Evolutionary conservation across 345 rosid genomes (phyloP), one percentile per base, ranked within the genome.

Genomic region (Gossypium thurberi): DNA sequence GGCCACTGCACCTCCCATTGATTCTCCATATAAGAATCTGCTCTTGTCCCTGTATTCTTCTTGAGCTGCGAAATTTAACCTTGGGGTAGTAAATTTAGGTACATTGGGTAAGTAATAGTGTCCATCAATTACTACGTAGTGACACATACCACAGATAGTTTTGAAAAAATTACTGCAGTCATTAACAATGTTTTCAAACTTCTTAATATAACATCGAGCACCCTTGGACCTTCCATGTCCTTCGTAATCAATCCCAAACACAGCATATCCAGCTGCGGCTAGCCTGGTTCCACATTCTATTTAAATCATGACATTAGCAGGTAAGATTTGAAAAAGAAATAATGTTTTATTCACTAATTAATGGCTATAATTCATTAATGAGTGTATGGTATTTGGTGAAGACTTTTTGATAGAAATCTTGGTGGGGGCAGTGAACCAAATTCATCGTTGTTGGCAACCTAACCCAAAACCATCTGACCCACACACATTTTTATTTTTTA

Each of bases 1-100:
- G 51, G 94, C 76, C 64, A 96, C 98, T 37, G 99, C 99, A 51
- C 98, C 99, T 82, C 97, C 99, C 99, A 96, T 93, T 60, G 99
- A 96, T 65, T 96, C 99, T 21, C 98, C 98, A 64, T 91, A 96
- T 78, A 96, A 79, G 88, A 96, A 93, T 83, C 98, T 91, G 65
- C 85, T 81, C 81, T 87, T 93, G 23, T 84, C 81, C 75, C 82
- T 83, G 84, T 88, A 93, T 70, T 86, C 96, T 77, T 87, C 90
- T 75, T 79, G 91, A 11, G 83, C 98, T 91, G 81, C n/a, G 44
- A 71, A 76, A 48, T 55, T 57, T 11, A 57, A 57, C 17, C 47
- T 50, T 40, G 7, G 25, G n/a, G n/a, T 40, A 42, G 40, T 20
- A 17, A 18, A 26, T 58, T 75, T 26, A 68, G 40, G 25, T 28